These are phyloP conservation scores for Phytophthora agathidicida DNA, from an alignment of 352 stramenopile species.

Conservation along the genomic window DNA sequence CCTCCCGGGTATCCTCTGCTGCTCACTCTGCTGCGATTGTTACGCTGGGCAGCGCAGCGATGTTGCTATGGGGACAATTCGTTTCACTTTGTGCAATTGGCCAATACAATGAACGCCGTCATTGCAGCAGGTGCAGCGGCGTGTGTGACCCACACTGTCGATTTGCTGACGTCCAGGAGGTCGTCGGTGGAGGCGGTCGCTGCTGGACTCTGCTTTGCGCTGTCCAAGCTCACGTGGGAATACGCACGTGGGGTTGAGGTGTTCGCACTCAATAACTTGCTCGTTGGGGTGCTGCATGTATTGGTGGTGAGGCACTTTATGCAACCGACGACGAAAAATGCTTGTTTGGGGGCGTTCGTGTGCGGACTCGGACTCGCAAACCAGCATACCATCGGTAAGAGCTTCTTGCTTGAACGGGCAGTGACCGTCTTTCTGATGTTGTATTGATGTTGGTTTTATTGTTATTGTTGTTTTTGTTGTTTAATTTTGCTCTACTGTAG, in stretches of 20 bases:
- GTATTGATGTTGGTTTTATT: too few relatives aligned
- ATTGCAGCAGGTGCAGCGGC: conserved; percentile 40
- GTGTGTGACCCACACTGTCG: conserved; percentile 43
- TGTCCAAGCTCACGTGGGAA: conserved; percentile 91
- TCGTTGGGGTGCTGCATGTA: conserved; percentile 80
- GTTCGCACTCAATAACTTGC: conserved; percentile 94
- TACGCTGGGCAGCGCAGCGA: conserved; percentile 4
- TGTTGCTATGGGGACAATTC: conserved; percentile 3
- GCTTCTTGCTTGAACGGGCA: background rate
- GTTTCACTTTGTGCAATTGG: conserved; percentile 34
- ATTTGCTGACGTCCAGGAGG: conserved; percentile 27
- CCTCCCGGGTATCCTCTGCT: conserved; percentile 94
- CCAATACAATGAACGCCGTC: conserved; percentile 45
- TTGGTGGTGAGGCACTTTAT: conserved; percentile 45
- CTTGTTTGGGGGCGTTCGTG: conserved; percentile 74
- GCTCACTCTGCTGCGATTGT: conserved; percentile 60
- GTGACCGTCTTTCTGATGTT: too few relatives aligned
- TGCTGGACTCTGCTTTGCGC: conserved; percentile 62
- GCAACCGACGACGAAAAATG: conserved; percentile 21
- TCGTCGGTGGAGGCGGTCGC: conserved; percentile 33
- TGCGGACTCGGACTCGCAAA: conserved; percentile 92
- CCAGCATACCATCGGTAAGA: conserved; percentile 89
- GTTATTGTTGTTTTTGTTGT: background rate
- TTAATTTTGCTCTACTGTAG: conserved; percentile 20
- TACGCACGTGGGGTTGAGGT: conserved; percentile 88